Base-by-base conservation (phyloP, 371 early-diverging fungal genomes). In the Gilbertella persicaria region DNA sequence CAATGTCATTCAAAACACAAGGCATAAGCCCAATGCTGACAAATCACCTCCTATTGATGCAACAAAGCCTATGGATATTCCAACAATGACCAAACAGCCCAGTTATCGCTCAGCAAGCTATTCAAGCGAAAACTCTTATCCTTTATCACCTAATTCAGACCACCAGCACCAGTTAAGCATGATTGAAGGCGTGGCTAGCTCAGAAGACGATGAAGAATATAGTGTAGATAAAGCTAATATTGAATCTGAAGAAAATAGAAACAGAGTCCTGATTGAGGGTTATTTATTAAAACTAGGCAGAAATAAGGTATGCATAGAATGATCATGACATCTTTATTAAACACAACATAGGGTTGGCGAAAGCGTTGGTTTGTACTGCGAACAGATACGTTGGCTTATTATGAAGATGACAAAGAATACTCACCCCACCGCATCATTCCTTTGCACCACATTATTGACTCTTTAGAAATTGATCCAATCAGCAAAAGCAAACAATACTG, bases 301-400 rank as follows among this genome's bases (percentile, higher is more conserved):
- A 19, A 84, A 84, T 58, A 89, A 86, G 69, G 81, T 80, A 67
- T 52, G 28, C 13, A 43, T 9, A 25, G 33, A 43, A 43, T 43
- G 29, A 64, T 45, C n/a, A n/a, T n/a, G n/a, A n/a, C n/a, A n/a
- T n/a, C n/a, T n/a, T n/a, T n/a, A n/a, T n/a, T n/a, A n/a, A 30
- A 51, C 26, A 26, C 26, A 24, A 43, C 42, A 36, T 66, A 87
- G 84, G 77, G 80, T 17, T 94, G 94, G 94, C 84, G 87, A 64
- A 88, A 86, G 57, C 81, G 90, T 21, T 94, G 91, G 92, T 91
- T 91, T 71, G 94, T 92, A 8, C 62, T 94, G 9, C 70, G 92
- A 30, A 83, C 83, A 30, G 88, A 86, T 43, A 83, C 81, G n/a
- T 63, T 94, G 38, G 75, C 83, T 5, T 87, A 84, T 59, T 94